Evolutionary conservation across 2,329 filamentous ascomycete species (phyloP), one percentile per base, ranked within the genome.

Genomic region (Sporothrix inflata): DNA sequence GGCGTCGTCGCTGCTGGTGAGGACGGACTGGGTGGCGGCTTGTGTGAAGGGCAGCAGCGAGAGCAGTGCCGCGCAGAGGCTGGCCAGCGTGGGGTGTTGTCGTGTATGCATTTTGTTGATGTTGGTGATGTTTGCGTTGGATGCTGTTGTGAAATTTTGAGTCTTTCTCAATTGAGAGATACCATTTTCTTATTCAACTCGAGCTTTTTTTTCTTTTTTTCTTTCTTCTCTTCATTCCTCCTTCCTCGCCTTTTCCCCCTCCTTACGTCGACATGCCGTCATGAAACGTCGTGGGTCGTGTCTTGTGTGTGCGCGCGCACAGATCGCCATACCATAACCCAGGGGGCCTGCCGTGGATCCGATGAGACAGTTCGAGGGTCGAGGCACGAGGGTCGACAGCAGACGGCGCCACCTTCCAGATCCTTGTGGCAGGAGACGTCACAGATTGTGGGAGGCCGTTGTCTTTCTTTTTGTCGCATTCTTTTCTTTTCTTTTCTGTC

Each of bases 271-370:
- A 38, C 12, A 38, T 60, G 55, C 66, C 66, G 30, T 61, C 45
- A 71, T 65, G 69, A 71, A 71, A 71, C 69, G 30, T 30, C 34
- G 16, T 45, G 53, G 27, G 47, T 42, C n/a, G 66, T n/a, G 27
- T 42, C 19, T 14, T 53, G 51, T 55, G 24, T 24, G 51, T 30
- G 5, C 5, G 11, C 38, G 69, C 57, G 69, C 69, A 71, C 69
- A 70, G 69, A 70, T 70, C 69, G 38, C 38, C 30, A 21, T 47
- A 6, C 38, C 60, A 49, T n/a, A n/a, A n/a, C n/a, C n/a, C n/a
- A n/a, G n/a, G 69, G 69, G 69, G 53, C 6, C 12, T 30, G 34
- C 67, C 51, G 68, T 38, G 24, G 40, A 70, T 70, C 68, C 24
- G 68, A 70, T 40, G 24, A 70, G 14, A 63, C 55, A 45, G 16